These are phyloP conservation scores for Erythrophleum fordii DNA, from an alignment of 306 rosid species.

Conservation along the genomic window DNA sequence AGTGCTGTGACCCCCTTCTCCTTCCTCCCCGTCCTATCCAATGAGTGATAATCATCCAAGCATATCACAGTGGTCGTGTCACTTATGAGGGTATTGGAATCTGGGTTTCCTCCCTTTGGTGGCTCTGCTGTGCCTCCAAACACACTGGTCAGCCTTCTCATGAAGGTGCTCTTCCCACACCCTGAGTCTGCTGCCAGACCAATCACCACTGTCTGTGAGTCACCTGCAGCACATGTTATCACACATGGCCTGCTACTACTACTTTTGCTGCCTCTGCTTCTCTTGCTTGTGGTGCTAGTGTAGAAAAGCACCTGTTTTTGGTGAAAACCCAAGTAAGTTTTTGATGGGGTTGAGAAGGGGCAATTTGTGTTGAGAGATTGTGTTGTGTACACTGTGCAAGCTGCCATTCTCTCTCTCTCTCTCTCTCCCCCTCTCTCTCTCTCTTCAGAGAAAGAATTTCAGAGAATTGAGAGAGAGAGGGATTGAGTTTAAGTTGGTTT, in stretches of 20 bases:
- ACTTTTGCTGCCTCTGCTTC: conserved; percentile 21
- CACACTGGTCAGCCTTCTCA: conserved; percentile 95
- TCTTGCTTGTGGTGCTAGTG: conserved; percentile 47
- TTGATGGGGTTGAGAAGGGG: conserved; percentile 67
- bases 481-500: conserved; percentile 37
- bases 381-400: conserved; percentile 85
- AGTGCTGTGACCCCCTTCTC: conserved; percentile 96
- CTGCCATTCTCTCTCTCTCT: conserved; percentile 59
- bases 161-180: conserved; percentile 97
- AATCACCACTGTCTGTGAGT: conserved; percentile 82
- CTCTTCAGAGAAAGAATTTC: conserved; percentile 18
- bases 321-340: conserved; percentile 64
- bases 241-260: conserved; percentile 39
- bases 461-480: conserved; percentile 42
- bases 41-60: conserved; percentile 92
- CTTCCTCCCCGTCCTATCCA: conserved; percentile 94
- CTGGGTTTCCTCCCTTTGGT: conserved; percentile 95
- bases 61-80: conserved; percentile 97
- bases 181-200: conserved; percentile 99
- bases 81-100: conserved; percentile 94
- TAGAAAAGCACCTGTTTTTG: conserved; percentile 79
- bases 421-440: conserved; percentile 20
- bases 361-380: conserved; percentile 73
- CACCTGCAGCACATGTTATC: conserved; percentile 69
- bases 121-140: conserved; percentile 98